Conservation (phyloP, 2,329 filamentous ascomycete species). For the Monosporascus sp. region DNA sequence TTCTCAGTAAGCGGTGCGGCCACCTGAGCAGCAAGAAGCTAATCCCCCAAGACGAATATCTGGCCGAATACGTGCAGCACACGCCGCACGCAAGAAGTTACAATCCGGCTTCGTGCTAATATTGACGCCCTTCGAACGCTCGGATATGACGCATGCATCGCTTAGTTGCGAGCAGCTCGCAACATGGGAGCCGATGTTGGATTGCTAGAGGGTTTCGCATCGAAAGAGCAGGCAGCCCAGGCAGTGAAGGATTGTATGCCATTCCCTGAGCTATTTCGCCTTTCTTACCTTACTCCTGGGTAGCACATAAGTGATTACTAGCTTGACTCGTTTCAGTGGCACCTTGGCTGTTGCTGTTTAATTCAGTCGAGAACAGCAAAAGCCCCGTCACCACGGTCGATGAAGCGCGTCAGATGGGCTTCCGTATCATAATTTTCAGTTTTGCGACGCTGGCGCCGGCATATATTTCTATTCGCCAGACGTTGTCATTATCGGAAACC, state of each 20-base stretch:
- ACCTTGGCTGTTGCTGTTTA: constrained; percentile 48
- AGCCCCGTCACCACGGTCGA: constrained; percentile 48
- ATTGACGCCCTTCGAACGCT: constrained; percentile 55
- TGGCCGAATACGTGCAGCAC: constrained; percentile 53
- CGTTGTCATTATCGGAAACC: constrained; percentile 31
- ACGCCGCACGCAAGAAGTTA: constrained; percentile 40
- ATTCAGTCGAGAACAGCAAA: constrained; percentile 53
- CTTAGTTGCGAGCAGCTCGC: constrained; percentile 44
- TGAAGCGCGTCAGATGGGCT: constrained; percentile 52
- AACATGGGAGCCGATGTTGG: constrained; percentile 54
- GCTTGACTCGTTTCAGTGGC: constrained; percentile 24
- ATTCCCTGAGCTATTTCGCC: too few relatives aligned
- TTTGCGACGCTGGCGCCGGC: constrained; percentile 44
- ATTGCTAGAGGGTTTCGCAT: constrained; percentile 55
- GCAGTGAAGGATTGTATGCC: constrained; percentile 35
- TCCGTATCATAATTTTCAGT: constrained; percentile 55
- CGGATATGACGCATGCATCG: constrained; percentile 53
- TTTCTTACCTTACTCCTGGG: not conserved
- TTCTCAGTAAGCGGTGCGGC: constrained; percentile 60
- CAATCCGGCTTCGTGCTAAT: constrained; percentile 59
- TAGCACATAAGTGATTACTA: not conserved
- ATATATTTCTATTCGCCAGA: constrained; percentile 36
- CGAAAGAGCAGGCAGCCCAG: constrained; percentile 42
- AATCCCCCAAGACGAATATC: constrained; percentile 45
- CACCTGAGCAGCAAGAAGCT: constrained; percentile 59